A percentile compares a stretch with the other conserved stretches of the same genome.
phyloP scores from a whole-genome alignment of 2,329 filamentous ascomycete genomes.

The Arthrobotrys pseudoclavata region DNA sequence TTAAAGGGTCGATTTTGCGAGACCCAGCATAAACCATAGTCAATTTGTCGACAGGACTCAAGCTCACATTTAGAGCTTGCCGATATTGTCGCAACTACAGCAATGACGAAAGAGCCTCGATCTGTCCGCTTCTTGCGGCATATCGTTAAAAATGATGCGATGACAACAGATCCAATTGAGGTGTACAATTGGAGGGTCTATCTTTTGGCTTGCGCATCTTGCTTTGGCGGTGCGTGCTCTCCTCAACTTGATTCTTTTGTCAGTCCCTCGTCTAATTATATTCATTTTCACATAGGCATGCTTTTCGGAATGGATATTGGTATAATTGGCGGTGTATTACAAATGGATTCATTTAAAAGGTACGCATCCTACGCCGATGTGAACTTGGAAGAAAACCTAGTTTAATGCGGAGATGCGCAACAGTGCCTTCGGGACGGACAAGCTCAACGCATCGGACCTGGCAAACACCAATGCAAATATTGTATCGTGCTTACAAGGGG shows the following conservation, averaged over 20 bases:
- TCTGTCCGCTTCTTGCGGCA: conserved; percentile 65
- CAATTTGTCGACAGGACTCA: neutral
- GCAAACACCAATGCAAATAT: conserved; percentile 76
- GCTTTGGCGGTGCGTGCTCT: conserved; percentile 63
- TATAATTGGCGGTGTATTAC: conserved; percentile 77
- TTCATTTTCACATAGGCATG: conserved; percentile 67
- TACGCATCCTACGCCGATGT: no score
- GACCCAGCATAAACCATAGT: neutral
- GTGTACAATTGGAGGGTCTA: conserved; percentile 80
- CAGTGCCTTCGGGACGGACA: conserved; percentile 71
- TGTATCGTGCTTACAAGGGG: conserved; percentile 80
- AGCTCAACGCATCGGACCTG: conserved; percentile 66
- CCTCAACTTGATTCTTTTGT: neutral
- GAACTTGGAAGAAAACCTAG: no score
- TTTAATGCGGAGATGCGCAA: no score
- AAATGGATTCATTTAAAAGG: conserved; percentile 72
- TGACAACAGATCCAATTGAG: conserved; percentile 76
- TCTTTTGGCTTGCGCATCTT: conserved; percentile 72
- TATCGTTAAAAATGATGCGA: conserved; percentile 74
- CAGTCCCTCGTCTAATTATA: conserved; percentile 46
- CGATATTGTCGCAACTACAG: neutral
- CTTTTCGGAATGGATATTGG: conserved; percentile 77
- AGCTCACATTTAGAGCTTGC: neutral
- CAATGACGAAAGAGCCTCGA: conserved; percentile 43
- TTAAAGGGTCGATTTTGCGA: no score